Evolutionary conservation across 2,329 filamentous ascomycete genomes (phyloP).

Genomic region (Knufia petricola): DNA sequence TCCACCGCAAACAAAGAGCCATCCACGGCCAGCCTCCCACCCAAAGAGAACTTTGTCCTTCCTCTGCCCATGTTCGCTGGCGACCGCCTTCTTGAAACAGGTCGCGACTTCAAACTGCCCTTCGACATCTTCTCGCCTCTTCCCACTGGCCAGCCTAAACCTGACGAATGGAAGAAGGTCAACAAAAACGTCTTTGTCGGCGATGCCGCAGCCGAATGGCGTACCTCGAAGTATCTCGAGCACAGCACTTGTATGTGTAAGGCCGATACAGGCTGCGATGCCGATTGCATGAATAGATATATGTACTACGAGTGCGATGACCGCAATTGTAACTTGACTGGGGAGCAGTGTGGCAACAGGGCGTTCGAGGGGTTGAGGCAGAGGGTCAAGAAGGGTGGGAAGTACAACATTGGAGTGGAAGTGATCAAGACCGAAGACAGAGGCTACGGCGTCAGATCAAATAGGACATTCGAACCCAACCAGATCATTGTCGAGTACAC

Average conservation of each 20-base stretch:
- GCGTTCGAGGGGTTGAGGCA: conserved; percentile 71
- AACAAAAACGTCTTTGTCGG: conserved; percentile 91
- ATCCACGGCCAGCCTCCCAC: conserved; percentile 30
- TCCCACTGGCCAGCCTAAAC: conserved; percentile 76
- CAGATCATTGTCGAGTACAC: conserved; percentile 99
- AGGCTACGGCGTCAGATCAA: conserved; percentile 84
- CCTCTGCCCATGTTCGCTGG: conserved; percentile 73
- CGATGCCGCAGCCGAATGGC: conserved; percentile 70
- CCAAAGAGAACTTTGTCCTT: conserved; percentile 48
- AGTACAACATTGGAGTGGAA: conserved; percentile 87
- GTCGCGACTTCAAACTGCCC: conserved; percentile 77
- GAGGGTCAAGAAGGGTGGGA: conserved; percentile 66
- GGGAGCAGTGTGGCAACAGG: conserved; percentile 70
- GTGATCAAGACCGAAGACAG: conserved; percentile 83
- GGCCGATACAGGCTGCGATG: conserved; percentile 69
- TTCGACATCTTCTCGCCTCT: conserved; percentile 84
- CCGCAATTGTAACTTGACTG: conserved; percentile 72
- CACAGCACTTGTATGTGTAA: conserved; percentile 71
- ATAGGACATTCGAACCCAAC: conserved; percentile 73
- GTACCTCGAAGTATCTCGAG: conserved; percentile 64
- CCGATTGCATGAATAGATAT: conserved; percentile 85
- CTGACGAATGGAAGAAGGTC: conserved; percentile 84
- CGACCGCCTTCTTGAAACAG: conserved; percentile 58
- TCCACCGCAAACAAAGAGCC: conserved; percentile 38
- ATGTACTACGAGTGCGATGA: conserved; percentile 97